Evolutionary conservation across 164 flowering plant genomes (phyloP).

Genomic region (Dillenia suffruticosa): DNA sequence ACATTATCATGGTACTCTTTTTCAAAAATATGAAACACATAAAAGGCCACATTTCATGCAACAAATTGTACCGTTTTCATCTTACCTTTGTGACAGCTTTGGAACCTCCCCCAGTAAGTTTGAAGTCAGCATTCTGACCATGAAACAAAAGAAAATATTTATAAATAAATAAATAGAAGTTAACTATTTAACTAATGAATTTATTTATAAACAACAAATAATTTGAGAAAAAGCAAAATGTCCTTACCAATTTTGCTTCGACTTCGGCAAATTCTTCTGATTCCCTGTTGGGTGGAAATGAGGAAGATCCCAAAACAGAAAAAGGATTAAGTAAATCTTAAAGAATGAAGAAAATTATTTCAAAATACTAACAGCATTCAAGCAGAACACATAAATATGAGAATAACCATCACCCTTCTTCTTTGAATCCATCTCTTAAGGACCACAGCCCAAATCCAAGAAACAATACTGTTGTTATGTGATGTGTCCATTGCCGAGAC

Average conservation of each 20-base stretch:
- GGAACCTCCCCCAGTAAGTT: constrained; percentile 30
- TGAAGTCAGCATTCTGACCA: constrained; percentile 69
- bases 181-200: too few species aligned
- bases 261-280: constrained; percentile 88
- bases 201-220: too few species aligned
- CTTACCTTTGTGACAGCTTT: constrained; percentile 59
- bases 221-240: not conserved
- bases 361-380: too few species aligned
- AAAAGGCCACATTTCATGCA: too few species aligned
- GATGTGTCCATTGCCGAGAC: constrained; percentile 88
- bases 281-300: constrained; percentile 45
- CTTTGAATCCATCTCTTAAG: constrained; percentile 80
- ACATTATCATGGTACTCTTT: too few species aligned
- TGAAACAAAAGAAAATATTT: constrained; percentile 7
- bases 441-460: constrained; percentile 95
- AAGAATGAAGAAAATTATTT: not conserved
- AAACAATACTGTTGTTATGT: constrained; percentile 81
- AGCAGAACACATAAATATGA: not conserved
- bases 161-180: not conserved
- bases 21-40: too few species aligned
- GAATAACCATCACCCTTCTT: constrained; percentile 49
- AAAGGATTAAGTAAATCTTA: not conserved
- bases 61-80: not conserved
- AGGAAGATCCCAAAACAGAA: constrained; percentile 6
- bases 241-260: constrained; percentile 82